These are phyloP conservation scores for Punica granatum DNA, from an alignment of 345 rosid species.

Conservation along the genomic window DNA sequence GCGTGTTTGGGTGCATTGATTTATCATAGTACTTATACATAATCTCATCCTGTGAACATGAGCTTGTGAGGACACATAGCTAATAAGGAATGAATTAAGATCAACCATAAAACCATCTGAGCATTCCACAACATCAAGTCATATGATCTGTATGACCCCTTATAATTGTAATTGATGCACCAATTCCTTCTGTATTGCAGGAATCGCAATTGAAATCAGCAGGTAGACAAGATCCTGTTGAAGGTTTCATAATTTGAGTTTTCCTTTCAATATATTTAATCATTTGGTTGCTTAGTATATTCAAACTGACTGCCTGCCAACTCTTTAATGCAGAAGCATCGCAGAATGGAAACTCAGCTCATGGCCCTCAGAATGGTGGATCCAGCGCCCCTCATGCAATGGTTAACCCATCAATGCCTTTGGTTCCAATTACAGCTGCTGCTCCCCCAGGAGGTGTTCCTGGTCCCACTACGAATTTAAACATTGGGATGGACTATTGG, in stretches of 20 bases:
- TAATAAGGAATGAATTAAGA: background rate
- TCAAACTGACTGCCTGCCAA: background rate
- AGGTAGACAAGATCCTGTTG: conserved; percentile 59
- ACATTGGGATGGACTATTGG: conserved; percentile 99
- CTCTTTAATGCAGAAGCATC: conserved; percentile 41
- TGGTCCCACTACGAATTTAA: conserved; percentile 85
- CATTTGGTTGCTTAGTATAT: background rate
- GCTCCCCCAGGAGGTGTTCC: conserved; percentile 51
- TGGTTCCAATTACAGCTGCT: conserved; percentile 55
- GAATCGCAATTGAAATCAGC: conserved; percentile 72
- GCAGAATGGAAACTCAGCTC: conserved; percentile 64
- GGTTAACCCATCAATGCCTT: conserved; percentile 43
- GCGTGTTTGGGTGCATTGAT: background rate
- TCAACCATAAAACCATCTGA: background rate
- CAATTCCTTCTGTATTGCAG: conserved; percentile 28
- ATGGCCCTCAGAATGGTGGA: conserved; percentile 67
- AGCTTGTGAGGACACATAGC: background rate
- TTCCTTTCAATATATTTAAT: background rate
- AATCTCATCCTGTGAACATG: background rate
- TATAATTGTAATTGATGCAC: conserved; percentile 2
- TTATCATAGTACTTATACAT: background rate
- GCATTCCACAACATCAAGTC: background rate
- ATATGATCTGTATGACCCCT: background rate
- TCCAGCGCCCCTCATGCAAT: conserved; percentile 34
- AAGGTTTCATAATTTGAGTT: conserved; percentile 38